Base-by-base conservation (phyloP, 164 flowering plant genomes). In the Umbilicus rupestris region DNA sequence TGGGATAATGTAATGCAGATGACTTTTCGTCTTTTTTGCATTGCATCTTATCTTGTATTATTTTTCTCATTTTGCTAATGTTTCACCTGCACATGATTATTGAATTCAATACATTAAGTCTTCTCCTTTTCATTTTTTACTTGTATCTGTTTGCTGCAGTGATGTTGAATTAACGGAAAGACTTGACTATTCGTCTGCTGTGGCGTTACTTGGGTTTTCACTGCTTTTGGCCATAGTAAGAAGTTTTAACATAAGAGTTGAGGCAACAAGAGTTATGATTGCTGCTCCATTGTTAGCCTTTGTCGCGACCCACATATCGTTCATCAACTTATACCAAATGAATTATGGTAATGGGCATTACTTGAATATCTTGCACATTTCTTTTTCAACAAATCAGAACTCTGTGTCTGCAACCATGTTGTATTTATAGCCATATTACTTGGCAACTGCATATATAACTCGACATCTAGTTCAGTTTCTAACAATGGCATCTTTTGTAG, bases 191-290 rank as follows among this genome's bases (percentile, higher is more conserved):
- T 90, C 96, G 15, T 90, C 92, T 41, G 90, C 89, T 33, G 88
- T 83, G 67, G 94, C 89, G 39, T 68, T 86, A 62, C 82, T 90
- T 65, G 97, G 98, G 3, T 88, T 68, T 72, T 70, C 84, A 15
- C 87, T 93, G 60, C 75, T 88, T 57, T 11, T 88, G 66, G 73
- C 96, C 10, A 78, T 88, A 41, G 65, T 93, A 31, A 71, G 97
- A 68, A 65, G 77, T 63, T 87, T 88, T 68, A 79, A 75, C 72
- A 84, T 93, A 70, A 83, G 77, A 72, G 75, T 62, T 66, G 97
- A 94, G 72, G 98, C 97, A 70, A 72, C 84, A 24, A 82, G 89
- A 68, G 96, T 94, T 45, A 94, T 91, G 96, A 82, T 91, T 64
- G 72, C 96, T 59, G 96, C 98, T 68, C 98, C 98, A 3, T 39